Base-by-base conservation (phyloP, 2,329 filamentous ascomycete species). In the Botryosphaeria dothidea region DNA sequence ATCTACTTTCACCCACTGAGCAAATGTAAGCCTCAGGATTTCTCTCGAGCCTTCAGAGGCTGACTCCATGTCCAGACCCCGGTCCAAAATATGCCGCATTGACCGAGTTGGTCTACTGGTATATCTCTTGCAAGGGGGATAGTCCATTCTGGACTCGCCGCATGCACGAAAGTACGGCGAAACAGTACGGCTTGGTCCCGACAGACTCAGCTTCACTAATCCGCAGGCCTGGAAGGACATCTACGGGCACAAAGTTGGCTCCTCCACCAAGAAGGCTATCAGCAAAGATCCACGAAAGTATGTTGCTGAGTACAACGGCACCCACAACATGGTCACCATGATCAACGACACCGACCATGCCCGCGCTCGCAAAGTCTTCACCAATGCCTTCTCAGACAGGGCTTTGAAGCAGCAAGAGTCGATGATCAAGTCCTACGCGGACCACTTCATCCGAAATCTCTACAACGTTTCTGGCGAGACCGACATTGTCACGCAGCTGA, bases 1-100 rank as follows among this genome's bases (percentile, higher is more conserved):
- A 66, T 78, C 17, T 81, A 73, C 67, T 78, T 83, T 64, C 77
- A 81, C 29, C 80, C 81, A 3, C 72, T 83, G 0, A 69, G 71
- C 17, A 76, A 78, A 43, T 79, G 48, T 52, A 5, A 19, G 27
- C 23, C 25, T 52, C 31, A 34, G 13, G 11, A 5, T 52, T 11
- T 6, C 9, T 19, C 3, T 19, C 3, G 9, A 19, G 27, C 0
- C 4, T 49, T 3, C 23, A 13, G 17, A 19, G 0, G 4, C 25
- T 31, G 17, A n/a, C 15, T 31, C 19, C 8, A 2, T 6, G n/a
- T 3, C 7, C 15, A 52, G 48, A 52, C 31, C 64, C 64, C n/a
- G 64, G 64, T 17, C 64, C 64, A 5, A 62, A 52, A 31, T 36
- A 34, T 13, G 57, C 54, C 19, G 56, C 56, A 13, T 31, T 27